Conservation (phyloP, 106 monocot genomes). For the Dioscorea dumetorum region DNA sequence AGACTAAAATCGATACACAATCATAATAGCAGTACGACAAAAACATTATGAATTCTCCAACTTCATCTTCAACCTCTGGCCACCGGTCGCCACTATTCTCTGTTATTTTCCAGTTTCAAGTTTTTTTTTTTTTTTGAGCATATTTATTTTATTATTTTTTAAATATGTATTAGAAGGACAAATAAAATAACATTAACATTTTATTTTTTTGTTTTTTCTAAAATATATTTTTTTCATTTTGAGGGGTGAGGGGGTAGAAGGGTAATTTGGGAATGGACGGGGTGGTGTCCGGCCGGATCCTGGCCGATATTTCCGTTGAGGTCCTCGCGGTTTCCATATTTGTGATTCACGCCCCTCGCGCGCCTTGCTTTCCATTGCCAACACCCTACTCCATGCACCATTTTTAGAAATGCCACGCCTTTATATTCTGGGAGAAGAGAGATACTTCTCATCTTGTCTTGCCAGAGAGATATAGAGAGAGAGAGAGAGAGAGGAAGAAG, state of each 20-base stretch:
- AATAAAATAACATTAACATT: too few relatives aligned
- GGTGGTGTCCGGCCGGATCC: conserved; percentile 14
- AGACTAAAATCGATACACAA: too few relatives aligned
- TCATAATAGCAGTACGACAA: too few relatives aligned
- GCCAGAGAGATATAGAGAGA: neutral
- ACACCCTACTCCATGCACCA: neutral
- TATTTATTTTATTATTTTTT: too few relatives aligned
- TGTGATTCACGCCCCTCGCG: neutral
- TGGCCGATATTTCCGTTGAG: conserved; percentile 17
- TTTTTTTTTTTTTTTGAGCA: too few relatives aligned
- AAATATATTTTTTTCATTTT: too few relatives aligned
- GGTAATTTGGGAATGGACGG: neutral
- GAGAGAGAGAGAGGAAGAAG: conserved; percentile 3
- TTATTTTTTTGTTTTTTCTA: too few relatives aligned
- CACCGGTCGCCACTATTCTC: too few relatives aligned
- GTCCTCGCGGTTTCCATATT: conserved; percentile 8
- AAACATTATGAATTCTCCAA: too few relatives aligned
- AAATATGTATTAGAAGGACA: too few relatives aligned
- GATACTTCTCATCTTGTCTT: neutral
- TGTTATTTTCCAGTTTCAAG: too few relatives aligned
- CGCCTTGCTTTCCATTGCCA: neutral
- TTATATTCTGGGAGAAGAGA: neutral
- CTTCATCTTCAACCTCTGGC: too few relatives aligned
- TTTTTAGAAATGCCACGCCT: neutral
- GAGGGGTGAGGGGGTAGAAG: neutral